These are phyloP conservation scores for Petunia axillaris DNA, from an alignment of 257 asterid genomes.

Conservation along the genomic window DNA sequence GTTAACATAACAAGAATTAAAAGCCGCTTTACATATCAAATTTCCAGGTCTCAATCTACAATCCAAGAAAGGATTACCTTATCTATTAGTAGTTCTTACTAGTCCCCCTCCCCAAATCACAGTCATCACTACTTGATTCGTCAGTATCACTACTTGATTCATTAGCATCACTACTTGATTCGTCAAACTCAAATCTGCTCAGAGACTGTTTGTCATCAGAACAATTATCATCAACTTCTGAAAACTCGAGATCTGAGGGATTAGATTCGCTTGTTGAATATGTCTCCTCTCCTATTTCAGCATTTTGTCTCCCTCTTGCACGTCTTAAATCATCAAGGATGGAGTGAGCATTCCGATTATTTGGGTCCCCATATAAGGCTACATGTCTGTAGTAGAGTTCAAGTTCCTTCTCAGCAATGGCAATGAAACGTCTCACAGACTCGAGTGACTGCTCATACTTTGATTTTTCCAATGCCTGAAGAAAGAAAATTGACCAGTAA, in stretches of 20 bases:
- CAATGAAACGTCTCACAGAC: constrained; percentile 81
- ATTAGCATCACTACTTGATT: constrained; percentile 1
- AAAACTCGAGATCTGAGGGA: constrained; percentile 40
- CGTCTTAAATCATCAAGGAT: constrained; percentile 48
- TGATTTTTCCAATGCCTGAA: constrained; percentile 87
- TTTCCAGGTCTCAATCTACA: background rate
- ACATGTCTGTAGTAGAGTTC: constrained; percentile 86
- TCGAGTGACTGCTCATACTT: constrained; percentile 90
- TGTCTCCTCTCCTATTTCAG: constrained; percentile 23
- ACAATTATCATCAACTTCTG: constrained; percentile 38
- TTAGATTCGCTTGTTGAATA: constrained; percentile 27
- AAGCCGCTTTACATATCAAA: background rate
- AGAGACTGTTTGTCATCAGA: constrained; percentile 28
- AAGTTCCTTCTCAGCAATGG: constrained; percentile 86
- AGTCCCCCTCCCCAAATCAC: constrained; percentile 34
- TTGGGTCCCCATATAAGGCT: constrained; percentile 83
- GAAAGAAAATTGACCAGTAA: constrained; percentile 22
- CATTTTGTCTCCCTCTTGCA: constrained; percentile 15
- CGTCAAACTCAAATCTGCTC: constrained; percentile 32
- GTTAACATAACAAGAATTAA: background rate
- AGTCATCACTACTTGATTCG: constrained; percentile 3
- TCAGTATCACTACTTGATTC: background rate
- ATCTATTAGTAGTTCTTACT: background rate
- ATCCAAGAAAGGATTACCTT: background rate
- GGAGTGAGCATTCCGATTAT: constrained; percentile 57